Evolutionary conservation across 768 basidiomycete species (phyloP), one percentile per base, ranked within the genome.

Genomic region (Favolaschia claudopus): DNA sequence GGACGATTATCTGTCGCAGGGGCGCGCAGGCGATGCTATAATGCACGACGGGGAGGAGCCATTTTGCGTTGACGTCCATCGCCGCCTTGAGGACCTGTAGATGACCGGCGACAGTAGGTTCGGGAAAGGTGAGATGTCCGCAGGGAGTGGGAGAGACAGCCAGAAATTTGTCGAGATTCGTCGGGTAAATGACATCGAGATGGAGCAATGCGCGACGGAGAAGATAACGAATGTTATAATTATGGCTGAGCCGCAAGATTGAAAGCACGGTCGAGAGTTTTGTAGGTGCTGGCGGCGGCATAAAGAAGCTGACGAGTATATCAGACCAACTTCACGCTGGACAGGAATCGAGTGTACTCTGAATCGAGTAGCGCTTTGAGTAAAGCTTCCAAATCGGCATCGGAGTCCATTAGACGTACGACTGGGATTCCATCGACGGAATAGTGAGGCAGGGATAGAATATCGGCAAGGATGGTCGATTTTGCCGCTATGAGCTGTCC

Each of bases 311-410:
- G 44, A 9, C 31, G 7, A 28, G 10, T 22, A 42, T 17, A 42
- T 10, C 10, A 8, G 12, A 22, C 24, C 19, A 42, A 22, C 9
- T 10, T 42, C 39, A 10, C 8, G 8, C 24, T 42, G 10, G 39
- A 20, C 15, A 20, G 15, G 10, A 17, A 33, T 5, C 17, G 20
- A 33, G 45, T 33, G 14, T 27, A 46, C 53, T 42, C 42, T 6
- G 38, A 17, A 20, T 55, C 36, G 28, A 34, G 32, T 7, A 55
- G 17, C 10, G 28, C 42, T 33, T 45, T 37, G 10, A 55, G 29
- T 12, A 55, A 55, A 9, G n/a, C 5, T 28, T 55, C 58, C 38
- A 46, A 20, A 28, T 54, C 51, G 14, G 55, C 58, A 4, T 37
- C 42, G 14, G 19, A 12, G 31, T 60, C 58, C 25, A 33, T 20